Evolutionary conservation across 2,329 filamentous ascomycete genomes (phyloP).

Genomic region (Cytospora piceicola): DNA sequence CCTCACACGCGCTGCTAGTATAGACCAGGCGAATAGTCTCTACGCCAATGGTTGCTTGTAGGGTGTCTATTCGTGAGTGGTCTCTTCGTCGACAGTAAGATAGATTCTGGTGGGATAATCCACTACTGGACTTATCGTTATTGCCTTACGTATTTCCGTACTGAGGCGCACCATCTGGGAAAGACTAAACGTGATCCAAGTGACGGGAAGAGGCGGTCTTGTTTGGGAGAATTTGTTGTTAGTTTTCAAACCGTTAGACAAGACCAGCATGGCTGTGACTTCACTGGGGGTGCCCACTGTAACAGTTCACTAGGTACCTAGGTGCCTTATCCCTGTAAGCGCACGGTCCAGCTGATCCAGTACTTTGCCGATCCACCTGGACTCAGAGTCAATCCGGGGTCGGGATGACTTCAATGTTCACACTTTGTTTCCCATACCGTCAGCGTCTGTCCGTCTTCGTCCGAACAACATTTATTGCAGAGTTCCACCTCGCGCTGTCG

Average conservation of each 20-base stretch:
- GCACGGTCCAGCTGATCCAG: conserved; percentile 23
- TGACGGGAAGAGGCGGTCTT: not conserved
- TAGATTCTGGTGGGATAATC: not conserved
- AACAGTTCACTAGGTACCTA: too few relatives aligned
- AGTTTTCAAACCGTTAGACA: not conserved
- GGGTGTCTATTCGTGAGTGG: not conserved
- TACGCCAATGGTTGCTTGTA: not conserved
- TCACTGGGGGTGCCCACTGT: not conserved
- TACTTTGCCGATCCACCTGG: conserved; percentile 17
- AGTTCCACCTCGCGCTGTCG: conserved; percentile 9
- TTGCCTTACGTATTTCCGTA: not conserved
- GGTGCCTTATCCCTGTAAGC: conserved; percentile 3
- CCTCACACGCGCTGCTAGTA: not conserved
- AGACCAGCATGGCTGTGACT: conserved; percentile 9
- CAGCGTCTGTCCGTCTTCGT: conserved; percentile 6
- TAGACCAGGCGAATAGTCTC: not conserved
- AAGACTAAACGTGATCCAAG: not conserved
- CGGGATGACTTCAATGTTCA: conserved; percentile 13
- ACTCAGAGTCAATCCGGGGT: conserved; percentile 18
- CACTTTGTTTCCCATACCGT: conserved; percentile 4
- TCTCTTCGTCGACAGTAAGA: not conserved
- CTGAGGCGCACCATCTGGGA: not conserved
- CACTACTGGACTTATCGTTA: not conserved
- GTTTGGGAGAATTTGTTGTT: not conserved
- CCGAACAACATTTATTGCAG: conserved; percentile 10